Conservation (phyloP, 139 green algal species). For the Volvox reticuliferus region DNA sequence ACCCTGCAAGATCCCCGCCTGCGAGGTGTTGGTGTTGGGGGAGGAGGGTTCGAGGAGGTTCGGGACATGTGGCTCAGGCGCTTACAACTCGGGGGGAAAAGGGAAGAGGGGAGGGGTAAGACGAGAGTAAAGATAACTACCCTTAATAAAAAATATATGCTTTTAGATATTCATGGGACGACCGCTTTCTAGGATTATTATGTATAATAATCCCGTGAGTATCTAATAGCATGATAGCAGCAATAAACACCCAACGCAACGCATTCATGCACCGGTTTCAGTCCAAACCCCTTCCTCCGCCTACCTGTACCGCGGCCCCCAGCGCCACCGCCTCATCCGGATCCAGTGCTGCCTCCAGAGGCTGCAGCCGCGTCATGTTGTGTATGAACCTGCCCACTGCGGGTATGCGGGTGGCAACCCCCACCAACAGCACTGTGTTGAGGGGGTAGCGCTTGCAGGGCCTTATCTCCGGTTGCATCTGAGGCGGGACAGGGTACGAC, state of each 20-base stretch:
- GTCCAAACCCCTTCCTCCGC: not conserved
- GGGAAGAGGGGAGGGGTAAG: not conserved
- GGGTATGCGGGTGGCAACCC: conserved; percentile 89
- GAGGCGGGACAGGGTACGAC: not conserved
- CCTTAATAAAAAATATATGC: too few relatives aligned
- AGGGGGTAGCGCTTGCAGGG: conserved; percentile 78
- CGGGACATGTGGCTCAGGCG: too few relatives aligned
- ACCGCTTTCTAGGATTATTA: too few relatives aligned
- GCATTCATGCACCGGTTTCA: too few relatives aligned
- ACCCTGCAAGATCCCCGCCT: conserved; percentile 85
- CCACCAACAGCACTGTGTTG: conserved; percentile 86
- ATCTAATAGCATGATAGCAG: too few relatives aligned
- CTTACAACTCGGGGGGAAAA: not conserved
- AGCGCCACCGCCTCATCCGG: conserved; percentile 90
- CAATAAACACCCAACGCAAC: too few relatives aligned
- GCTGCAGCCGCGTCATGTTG: conserved; percentile 89
- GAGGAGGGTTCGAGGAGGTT: not conserved
- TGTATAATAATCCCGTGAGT: too few relatives aligned
- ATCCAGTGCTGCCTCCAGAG: conserved; percentile 68
- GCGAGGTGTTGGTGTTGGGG: not conserved
- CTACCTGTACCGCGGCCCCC: conserved; percentile 84
- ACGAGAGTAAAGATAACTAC: not conserved
- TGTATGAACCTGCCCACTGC: conserved; percentile 79
- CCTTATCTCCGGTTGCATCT: conserved; percentile 69
- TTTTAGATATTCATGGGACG: too few relatives aligned